These are phyloP conservation scores for Cruciata laevipes DNA, from an alignment of 257 asterid genomes.

Conservation along the genomic window DNA sequence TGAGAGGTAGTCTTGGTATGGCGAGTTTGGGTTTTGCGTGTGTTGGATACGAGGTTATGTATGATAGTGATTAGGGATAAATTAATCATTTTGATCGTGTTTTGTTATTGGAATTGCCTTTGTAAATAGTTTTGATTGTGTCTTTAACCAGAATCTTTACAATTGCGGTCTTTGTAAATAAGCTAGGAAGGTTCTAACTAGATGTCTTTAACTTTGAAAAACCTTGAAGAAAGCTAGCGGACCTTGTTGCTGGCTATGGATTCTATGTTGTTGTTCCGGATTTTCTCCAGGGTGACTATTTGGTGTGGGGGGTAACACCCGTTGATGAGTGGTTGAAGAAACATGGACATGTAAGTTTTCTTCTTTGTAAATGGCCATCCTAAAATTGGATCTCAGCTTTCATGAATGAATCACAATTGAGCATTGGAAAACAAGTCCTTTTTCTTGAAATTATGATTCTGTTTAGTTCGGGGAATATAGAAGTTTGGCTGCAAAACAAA, in stretches of 20 bases:
- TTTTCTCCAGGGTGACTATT: slow-evolving; percentile 50
- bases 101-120: no score
- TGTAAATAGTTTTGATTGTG: no score
- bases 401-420: not conserved
- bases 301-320: slow-evolving; percentile 21
- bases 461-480: no score
- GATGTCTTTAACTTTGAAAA: slow-evolving; percentile 4
- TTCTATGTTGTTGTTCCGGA: slow-evolving; percentile 60
- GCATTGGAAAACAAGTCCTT: not conserved
- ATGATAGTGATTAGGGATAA: not conserved
- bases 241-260: slow-evolving; percentile 57
- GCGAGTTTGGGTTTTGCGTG: not conserved
- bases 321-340: slow-evolving; percentile 38
- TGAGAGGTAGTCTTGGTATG: not conserved
- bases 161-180: no score
- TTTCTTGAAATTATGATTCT: not conserved
- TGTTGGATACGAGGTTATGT: not conserved
- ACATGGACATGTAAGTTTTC: slow-evolving; percentile 52
- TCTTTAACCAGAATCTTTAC: no score
- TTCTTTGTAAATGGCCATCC: not conserved
- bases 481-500: no score
- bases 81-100: not conserved
- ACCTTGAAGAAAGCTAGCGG: slow-evolving; percentile 51
- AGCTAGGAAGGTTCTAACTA: not conserved
- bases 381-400: not conserved